Evolutionary conservation across 306 rosid species (phyloP).

Genomic region (Cucurbita pepo): DNA sequence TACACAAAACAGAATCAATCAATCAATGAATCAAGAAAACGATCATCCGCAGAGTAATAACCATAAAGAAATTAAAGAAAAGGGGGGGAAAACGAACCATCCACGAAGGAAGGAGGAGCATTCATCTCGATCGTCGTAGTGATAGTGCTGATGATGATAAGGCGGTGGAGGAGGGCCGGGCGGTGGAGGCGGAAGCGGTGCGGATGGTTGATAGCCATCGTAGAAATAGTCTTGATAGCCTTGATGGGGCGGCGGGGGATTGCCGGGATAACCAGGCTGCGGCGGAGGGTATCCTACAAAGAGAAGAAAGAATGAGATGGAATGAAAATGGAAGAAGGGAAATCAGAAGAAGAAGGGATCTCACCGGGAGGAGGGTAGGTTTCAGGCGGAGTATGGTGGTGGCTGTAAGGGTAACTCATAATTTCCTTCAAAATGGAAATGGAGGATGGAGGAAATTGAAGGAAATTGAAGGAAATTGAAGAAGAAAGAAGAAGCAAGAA

Average conservation of each 20-base stretch:
- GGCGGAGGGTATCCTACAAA: conserved; percentile 16
- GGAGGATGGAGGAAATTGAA: neutral
- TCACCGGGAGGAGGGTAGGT: conserved; percentile 6
- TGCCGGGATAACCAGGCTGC: conserved; percentile 21
- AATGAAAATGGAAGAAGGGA: neutral
- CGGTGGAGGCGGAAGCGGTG: conserved; percentile 26
- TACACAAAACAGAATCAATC: neutral
- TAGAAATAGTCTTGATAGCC: conserved; percentile 72
- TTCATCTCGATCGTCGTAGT: conserved; percentile 16
- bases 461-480: neutral
- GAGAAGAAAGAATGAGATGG: neutral
- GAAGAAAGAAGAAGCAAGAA: neutral
- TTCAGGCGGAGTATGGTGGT: neutral
- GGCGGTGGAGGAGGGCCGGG: conserved; percentile 18
- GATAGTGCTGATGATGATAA: conserved; percentile 13
- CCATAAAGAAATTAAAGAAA: neutral
- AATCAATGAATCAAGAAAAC: neutral
- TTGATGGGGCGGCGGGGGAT: conserved; percentile 34
- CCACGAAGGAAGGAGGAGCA: conserved; percentile 40
- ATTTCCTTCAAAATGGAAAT: neutral
- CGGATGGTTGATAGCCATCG: conserved; percentile 37
- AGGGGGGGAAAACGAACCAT: conserved; percentile 28
- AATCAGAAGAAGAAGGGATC: neutral
- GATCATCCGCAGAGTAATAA: neutral
- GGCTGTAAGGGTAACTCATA: neutral